Evolutionary conservation across 306 rosid genomes (phyloP), one percentile per base, ranked within the genome.

Genomic region (Lotus japonicus): DNA sequence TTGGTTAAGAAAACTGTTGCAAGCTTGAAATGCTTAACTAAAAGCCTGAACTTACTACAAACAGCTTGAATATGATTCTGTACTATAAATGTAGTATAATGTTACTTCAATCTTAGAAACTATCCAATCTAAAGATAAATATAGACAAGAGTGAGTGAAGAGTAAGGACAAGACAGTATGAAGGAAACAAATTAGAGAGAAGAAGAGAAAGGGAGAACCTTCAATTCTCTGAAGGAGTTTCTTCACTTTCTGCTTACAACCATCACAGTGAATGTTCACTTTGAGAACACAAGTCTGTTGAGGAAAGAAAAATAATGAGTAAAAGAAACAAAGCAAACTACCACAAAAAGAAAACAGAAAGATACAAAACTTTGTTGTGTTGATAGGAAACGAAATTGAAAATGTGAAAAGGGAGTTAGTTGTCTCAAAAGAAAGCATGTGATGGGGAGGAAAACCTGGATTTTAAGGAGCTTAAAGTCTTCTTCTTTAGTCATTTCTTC

Each of bases 201-300:
- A n/a, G 50, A 23, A 48, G 45, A 68, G 56, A 74, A 23, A 71
- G 70, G 19, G 54, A 73, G 54, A 49, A 94, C 98, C 98, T 94
- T 94, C 97, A 82, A 85, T 94, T 78, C 97, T 88, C 81, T 90
- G 96, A 77, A 94, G 97, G 64, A 94, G 77, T 77, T 94, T 94
- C 96, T 88, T 94, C 81, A 94, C 97, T 81, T 94, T 90, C 84
- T 85, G 98, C 86, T 85, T 86, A 83, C 98, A 94, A 39, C 98
- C 98, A 86, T 94, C 98, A 85, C 98, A 94, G 84, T 94, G 96
- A 51, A 90, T 83, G 85, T 84, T 90, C 86, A 94, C 98, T 79
- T 83, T 90, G 79, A 94, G 97, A 77, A 70, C 81, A 79, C 85
- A 94, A 62, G 96, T 94, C 96, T 94, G 96, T 73, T 81, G 50